Evolutionary conservation across 1,139 yeast species (phyloP), one percentile per base, ranked within the genome.

Genomic region (Nakaseomyces kungkrabaensis): DNA sequence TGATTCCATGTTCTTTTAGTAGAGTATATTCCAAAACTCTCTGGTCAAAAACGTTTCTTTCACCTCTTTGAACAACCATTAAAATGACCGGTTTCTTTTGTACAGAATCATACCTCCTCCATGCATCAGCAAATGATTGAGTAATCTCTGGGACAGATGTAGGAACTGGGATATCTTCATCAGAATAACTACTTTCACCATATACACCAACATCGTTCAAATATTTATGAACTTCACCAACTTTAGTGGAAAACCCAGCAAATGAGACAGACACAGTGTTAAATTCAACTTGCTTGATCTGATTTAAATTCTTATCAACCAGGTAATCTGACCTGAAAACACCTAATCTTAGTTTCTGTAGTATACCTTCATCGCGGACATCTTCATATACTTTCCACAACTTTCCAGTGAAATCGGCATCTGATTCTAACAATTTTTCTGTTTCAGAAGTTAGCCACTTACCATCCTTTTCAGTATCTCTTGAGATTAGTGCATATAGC

Each of bases 191-290:
- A 37, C 61, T 55, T 3, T 49, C 43, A 48, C 73, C 74, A 58
- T 83, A 85, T 11, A 67, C 67, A 4, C 88, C 89, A 9, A 72
- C 63, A 5, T 69, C 65, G 60, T 84, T 83, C 61, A 84, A 69
- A 59, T 75, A 86, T 37, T 75, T 69, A 66, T 92, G 98, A 52
- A 87, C 71, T 59, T 78, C 74, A 24, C 95, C 86, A 24, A 88
- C 90, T 62, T 83, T 85, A 11, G 88, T 68, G 1, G 96, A 84
- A 50, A 92, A 73, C 0, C 95, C 97, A 25, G 95, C 97, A 72
- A 92, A 92, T 0, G 97, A 89, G 1, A 92, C 96, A 60, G 96
- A 85, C 3, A 92, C 90, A 1, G 98, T 89, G 67, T 92, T 92
- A 71, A 90, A 92, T 65, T 92, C 99, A 49, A 92, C 90, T 67